Conservation (phyloP, 2,329 filamentous ascomycete species). For the Trichoderma arundinaceum region DNA sequence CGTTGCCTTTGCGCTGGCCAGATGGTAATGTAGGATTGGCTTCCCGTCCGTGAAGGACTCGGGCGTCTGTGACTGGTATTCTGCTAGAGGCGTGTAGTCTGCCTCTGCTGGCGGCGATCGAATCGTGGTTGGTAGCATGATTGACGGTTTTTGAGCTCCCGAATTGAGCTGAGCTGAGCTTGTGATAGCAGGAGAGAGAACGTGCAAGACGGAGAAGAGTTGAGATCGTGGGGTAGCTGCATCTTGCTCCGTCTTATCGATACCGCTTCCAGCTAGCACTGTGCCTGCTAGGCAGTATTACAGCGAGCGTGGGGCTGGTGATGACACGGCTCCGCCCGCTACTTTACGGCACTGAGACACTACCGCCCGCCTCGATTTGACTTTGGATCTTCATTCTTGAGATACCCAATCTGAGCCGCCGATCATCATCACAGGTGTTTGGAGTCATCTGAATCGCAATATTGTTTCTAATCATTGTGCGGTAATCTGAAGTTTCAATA, state of each 20-base stretch:
- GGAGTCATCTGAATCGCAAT: neutral
- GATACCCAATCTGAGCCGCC: neutral
- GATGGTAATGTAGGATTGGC: conserved; percentile 71
- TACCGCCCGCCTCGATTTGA: neutral
- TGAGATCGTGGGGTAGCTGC: conserved; percentile 32
- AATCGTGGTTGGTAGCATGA: conserved; percentile 60
- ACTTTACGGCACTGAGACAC: neutral
- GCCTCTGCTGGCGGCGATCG: conserved; percentile 59
- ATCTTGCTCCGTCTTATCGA: conserved; percentile 30
- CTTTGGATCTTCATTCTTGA: neutral
- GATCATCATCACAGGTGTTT: neutral
- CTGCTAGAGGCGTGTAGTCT: conserved; percentile 68
- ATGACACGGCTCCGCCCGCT: conserved; percentile 21
- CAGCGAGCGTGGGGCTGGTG: conserved; percentile 29
- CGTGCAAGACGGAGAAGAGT: neutral
- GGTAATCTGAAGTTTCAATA: no score
- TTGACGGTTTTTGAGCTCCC: neutral
- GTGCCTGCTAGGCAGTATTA: neutral
- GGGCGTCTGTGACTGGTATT: conserved; percentile 76
- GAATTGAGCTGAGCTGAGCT: neutral
- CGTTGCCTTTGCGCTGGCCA: conserved; percentile 61
- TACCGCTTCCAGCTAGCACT: conserved; percentile 7
- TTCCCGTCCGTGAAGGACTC: conserved; percentile 73
- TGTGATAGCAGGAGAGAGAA: neutral
- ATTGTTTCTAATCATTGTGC: no score